phyloP scores from a whole-genome alignment of 495 filamentous ascomycete genomes.

The Parachaetomium inaequale region DNA sequence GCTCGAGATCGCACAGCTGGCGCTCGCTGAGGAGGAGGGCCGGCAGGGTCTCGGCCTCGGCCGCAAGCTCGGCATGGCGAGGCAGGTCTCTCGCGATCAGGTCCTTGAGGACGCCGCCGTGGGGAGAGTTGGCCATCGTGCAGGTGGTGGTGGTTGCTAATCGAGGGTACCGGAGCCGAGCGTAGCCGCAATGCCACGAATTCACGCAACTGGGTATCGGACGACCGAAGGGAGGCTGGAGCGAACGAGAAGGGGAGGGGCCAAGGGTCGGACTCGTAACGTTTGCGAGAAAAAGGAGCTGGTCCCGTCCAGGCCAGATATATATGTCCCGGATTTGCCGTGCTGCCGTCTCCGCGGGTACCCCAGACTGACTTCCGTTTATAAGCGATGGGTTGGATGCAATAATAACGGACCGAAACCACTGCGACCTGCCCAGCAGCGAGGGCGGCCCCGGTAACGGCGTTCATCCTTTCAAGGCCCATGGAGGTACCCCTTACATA shows the following conservation, averaged over 20 bases:
- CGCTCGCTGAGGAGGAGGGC: slow-evolving; percentile 84
- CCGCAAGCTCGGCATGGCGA: slow-evolving; percentile 67
- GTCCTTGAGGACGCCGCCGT: slow-evolving; percentile 97
- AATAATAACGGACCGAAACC: neutral
- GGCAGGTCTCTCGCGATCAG: slow-evolving; percentile 84
- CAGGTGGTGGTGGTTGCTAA: neutral
- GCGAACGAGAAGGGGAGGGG: slow-evolving; percentile 3
- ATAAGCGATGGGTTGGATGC: neutral
- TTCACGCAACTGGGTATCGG: neutral
- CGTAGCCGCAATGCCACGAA: neutral
- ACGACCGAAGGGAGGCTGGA: neutral
- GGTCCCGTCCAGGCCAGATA: slow-evolving; percentile 4
- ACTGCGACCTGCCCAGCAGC: slow-evolving; percentile 3
- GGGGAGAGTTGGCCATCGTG: slow-evolving; percentile 69
- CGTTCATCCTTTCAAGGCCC: slow-evolving; percentile 12
- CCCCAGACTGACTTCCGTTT: slow-evolving; percentile 8
- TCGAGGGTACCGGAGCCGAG: slow-evolving; percentile 2
- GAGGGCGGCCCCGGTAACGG: slow-evolving; percentile 16
- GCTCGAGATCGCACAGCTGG: slow-evolving; percentile 93
- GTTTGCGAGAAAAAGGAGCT: neutral
- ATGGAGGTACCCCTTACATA: neutral
- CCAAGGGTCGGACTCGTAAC: neutral
- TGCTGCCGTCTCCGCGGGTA: slow-evolving; percentile 16
- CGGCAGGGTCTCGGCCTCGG: slow-evolving; percentile 81
- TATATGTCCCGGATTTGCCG: slow-evolving; percentile 16